Percentiles rank a stretch among this genome's conserved stretches.
phyloP scores from a whole-genome alignment of 2,329 filamentous ascomycete genomes.

The Beauveria asiatica region DNA sequence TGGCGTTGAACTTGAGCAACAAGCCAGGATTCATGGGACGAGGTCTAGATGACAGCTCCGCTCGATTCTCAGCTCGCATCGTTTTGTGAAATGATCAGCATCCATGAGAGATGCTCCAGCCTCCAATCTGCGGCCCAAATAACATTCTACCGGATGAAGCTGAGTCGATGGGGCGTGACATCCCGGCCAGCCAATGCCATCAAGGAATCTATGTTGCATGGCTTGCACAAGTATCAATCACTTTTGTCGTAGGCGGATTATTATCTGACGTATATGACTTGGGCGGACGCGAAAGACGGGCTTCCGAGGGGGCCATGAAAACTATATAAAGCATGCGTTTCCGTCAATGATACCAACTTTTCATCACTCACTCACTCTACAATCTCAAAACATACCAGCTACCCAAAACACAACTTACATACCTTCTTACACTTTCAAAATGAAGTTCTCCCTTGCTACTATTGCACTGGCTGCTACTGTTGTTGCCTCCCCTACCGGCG shows the following conservation, averaged over 20 bases:
- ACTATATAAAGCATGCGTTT: background rate
- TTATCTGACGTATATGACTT: background rate
- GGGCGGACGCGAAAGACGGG: too few species aligned
- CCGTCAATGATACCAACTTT: background rate
- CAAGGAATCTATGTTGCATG: background rate
- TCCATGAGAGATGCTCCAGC: too few species aligned
- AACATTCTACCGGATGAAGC: background rate
- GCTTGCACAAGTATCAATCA: background rate
- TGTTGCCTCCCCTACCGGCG: background rate
- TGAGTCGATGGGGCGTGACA: background rate
- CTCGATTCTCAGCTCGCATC: too few species aligned
- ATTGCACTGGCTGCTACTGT: background rate
- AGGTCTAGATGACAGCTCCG: too few species aligned
- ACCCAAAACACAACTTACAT: background rate
- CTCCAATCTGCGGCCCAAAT: too few species aligned
- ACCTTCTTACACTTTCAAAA: background rate
- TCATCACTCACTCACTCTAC: background rate
- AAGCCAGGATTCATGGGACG: too few species aligned
- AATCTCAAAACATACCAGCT: background rate
- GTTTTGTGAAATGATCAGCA: too few species aligned
- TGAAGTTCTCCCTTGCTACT: slow-evolving; percentile 3
- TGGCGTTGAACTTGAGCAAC: too few species aligned
- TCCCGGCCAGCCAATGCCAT: too few species aligned
- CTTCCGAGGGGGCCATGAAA: background rate
- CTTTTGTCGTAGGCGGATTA: background rate